A percentile compares a stretch with the other conserved stretches of the same genome.
phyloP scores from a whole-genome alignment of 768 basidiomycete species.

The Podaxis carcinomalis region DNA sequence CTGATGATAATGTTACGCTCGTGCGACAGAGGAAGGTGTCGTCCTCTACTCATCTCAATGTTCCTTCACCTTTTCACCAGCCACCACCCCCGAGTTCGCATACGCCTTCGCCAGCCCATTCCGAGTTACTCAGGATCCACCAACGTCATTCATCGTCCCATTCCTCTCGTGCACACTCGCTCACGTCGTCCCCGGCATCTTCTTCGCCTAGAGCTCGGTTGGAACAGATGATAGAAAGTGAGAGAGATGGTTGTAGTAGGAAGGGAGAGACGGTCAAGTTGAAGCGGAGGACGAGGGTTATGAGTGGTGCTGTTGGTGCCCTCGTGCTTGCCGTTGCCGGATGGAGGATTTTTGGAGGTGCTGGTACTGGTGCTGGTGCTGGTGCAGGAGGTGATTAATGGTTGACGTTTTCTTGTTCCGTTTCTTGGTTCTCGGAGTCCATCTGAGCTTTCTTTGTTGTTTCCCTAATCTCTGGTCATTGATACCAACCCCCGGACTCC shows the following conservation, averaged over 20 bases:
- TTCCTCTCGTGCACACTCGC: background rate
- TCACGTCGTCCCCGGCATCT: background rate
- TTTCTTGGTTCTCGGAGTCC: too few relatives aligned
- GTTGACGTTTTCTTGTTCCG: background rate
- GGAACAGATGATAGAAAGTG: background rate
- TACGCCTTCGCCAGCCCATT: background rate
- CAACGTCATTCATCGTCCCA: background rate
- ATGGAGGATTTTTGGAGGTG: slow-evolving; percentile 32
- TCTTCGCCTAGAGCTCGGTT: background rate
- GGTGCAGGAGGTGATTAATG: background rate
- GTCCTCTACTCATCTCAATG: background rate
- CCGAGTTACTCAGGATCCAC: background rate
- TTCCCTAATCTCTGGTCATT: too few relatives aligned
- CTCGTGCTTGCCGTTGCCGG: slow-evolving; percentile 28
- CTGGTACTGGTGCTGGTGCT: slow-evolving; percentile 26
- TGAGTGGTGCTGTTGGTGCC: slow-evolving; percentile 19
- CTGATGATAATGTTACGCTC: background rate
- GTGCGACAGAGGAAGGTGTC: background rate
- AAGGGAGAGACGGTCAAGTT: slow-evolving; percentile 32
- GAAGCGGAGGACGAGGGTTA: slow-evolving; percentile 21
- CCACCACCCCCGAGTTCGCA: too few relatives aligned
- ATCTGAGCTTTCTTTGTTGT: too few relatives aligned
- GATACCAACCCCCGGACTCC: too few relatives aligned
- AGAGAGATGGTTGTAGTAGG: background rate
- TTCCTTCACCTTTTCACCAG: background rate